A percentile compares a stretch with the other conserved stretches of the same genome.
phyloP scores from a whole-genome alignment of 2,329 filamentous ascomycete genomes.

The Colletotrichum sp. region DNA sequence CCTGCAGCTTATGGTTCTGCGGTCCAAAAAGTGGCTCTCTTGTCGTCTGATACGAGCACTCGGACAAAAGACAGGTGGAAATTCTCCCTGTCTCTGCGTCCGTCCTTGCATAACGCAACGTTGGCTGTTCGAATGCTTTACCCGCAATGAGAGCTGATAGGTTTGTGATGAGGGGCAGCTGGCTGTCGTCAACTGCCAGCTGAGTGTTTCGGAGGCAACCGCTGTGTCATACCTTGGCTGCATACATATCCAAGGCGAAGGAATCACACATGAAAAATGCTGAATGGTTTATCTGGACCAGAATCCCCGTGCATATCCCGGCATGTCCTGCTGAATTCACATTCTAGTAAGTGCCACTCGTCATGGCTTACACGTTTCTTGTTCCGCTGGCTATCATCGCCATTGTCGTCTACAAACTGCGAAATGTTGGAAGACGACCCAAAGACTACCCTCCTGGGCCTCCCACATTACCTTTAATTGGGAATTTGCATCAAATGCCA shows the following conservation, averaged over 20 bases:
- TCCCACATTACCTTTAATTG: slow-evolving; percentile 54
- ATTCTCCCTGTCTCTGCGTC: background rate
- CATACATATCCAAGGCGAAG: background rate
- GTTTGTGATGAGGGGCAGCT: background rate
- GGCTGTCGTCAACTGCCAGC: background rate
- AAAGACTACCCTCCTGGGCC: slow-evolving; percentile 50
- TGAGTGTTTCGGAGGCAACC: background rate
- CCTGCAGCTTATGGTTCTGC: background rate
- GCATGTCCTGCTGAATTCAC: too few species aligned
- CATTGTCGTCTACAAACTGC: background rate
- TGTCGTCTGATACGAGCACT: background rate
- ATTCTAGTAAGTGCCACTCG: too few species aligned
- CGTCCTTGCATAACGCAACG: background rate
- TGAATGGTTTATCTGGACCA: background rate
- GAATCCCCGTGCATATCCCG: background rate
- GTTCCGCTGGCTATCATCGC: background rate
- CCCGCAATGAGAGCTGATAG: background rate
- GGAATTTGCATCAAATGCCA: slow-evolving; percentile 57
- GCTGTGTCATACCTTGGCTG: background rate
- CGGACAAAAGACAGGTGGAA: background rate
- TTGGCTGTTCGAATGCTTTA: background rate
- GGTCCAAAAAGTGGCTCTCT: background rate
- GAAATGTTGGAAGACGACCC: background rate
- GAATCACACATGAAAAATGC: background rate
- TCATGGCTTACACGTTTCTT: background rate